These are phyloP conservation scores for Fusarium scirpi DNA, from an alignment of 2,329 filamentous ascomycete genomes.

Conservation along the genomic window DNA sequence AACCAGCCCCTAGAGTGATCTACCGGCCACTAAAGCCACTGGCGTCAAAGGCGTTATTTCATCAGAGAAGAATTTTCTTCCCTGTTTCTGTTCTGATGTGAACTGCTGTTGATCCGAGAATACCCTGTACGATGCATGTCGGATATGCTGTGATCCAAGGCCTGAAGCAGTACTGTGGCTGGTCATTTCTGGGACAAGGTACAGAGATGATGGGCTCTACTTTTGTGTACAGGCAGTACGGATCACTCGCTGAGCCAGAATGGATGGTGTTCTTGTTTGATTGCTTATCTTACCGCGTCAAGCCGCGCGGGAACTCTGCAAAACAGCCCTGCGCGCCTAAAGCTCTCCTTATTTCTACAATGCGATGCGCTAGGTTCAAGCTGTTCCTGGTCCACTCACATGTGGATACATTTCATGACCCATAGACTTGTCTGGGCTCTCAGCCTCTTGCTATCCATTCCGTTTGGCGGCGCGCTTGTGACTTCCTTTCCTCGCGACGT, in stretches of 20 bases:
- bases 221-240: background rate
- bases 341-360: background rate
- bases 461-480: background rate
- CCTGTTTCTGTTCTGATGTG: background rate
- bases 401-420: background rate
- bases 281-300: background rate
- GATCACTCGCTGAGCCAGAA: background rate
- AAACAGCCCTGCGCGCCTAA: background rate
- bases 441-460: background rate
- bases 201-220: background rate
- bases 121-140: background rate
- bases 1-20: slow-evolving; percentile 7
- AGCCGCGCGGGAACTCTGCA: background rate
- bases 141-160: background rate
- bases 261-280: background rate
- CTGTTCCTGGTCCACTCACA: background rate
- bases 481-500: background rate
- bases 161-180: background rate
- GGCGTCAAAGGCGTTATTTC: slow-evolving; percentile 3
- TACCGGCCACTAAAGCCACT: slow-evolving; percentile 1
- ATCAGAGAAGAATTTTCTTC: background rate
- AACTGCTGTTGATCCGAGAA: background rate
- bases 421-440: slow-evolving; percentile 1
- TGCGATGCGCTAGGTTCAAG: background rate
- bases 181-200: background rate